These are phyloP conservation scores for Phoma sp. DNA, from an alignment of 2,329 filamentous ascomycete genomes.

Conservation along the genomic window DNA sequence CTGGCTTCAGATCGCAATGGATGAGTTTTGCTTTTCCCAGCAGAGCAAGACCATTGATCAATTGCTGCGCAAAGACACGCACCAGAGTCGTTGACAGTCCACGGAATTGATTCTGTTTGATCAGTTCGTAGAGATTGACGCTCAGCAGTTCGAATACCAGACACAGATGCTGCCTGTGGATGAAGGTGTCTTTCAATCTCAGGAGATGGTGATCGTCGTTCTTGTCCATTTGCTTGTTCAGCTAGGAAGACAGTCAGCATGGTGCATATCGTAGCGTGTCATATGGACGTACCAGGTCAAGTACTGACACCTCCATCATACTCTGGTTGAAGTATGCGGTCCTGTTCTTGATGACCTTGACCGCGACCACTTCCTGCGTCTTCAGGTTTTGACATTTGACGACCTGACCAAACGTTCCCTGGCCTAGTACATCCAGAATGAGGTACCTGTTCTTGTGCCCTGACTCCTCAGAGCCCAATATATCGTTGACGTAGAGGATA, in stretches of 20 bases:
- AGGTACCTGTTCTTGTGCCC: slow-evolving; percentile 99
- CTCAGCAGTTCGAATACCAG: slow-evolving; percentile 95
- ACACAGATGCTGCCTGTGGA: slow-evolving; percentile 95
- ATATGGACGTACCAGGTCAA: slow-evolving; percentile 75
- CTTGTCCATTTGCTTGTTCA: slow-evolving; percentile 98
- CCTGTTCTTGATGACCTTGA: slow-evolving; percentile 99
- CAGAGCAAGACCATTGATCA: slow-evolving; percentile 88
- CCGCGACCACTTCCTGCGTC: slow-evolving; percentile 96
- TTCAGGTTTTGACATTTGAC: slow-evolving; percentile 99
- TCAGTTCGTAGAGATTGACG: slow-evolving; percentile 97
- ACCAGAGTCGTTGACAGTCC: slow-evolving; percentile 96
- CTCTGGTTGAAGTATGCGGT: slow-evolving; percentile 99
- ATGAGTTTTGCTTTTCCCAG: slow-evolving; percentile 96
- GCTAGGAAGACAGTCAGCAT: slow-evolving; percentile 56
- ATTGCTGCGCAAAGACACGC: slow-evolving; percentile 94
- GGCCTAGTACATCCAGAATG: slow-evolving; percentile 94
- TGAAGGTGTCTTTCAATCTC: slow-evolving; percentile 95
- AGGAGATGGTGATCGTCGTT: slow-evolving; percentile 98
- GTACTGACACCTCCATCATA: slow-evolving; percentile 99
- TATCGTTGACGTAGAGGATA: slow-evolving; percentile 98
- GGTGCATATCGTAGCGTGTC: slow-evolving; percentile 31
- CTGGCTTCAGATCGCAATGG: slow-evolving; percentile 96
- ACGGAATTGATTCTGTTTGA: slow-evolving; percentile 99
- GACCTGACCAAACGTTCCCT: slow-evolving; percentile 97
- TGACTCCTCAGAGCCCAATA: slow-evolving; percentile 94